Base-by-base conservation (phyloP, 2,329 filamentous ascomycete genomes). In the Aspergillus sp. region DNA sequence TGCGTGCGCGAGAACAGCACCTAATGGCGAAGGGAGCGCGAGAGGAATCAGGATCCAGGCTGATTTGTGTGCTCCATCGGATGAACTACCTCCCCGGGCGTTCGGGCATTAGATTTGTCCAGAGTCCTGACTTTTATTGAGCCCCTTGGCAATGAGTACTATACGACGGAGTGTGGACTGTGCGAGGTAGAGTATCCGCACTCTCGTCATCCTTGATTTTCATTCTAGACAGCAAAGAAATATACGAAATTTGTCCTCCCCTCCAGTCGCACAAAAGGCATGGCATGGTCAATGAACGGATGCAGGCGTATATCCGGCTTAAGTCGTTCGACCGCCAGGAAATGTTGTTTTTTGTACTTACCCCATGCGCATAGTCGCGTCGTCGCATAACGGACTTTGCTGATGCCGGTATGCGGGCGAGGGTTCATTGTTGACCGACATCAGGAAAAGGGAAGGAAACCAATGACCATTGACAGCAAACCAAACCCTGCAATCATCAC, bases 221-320 rank as follows among this genome's bases (percentile, higher is more conserved):
- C 27, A 31, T 31, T 31, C 9, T 3, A 31, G 8, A 31, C 8
- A 31, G 27, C 27, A 31, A 31, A 31, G 9, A 31, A 31, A 31
- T 31, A 27, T 31, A 31, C 8, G 27, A 31, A 9, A 31, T 31
- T 31, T 11, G 27, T 11, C 27, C 27, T 31, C 9, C 27, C 8
- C 27, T 31, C 27, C 27, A 11, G 27, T 31, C 27, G 27, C 37
- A 40, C 37, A 40, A 40, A 40, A n/a, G 37, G 9, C 9, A 31
- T 31, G 27, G 25, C 25, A 27, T 27, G 7, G 25, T 27, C 25
- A 27, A 27, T 27, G 11, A 31, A n/a, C 45, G 25, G 45, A 35
- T 33, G 17, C 45, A 35, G 45, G 27, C 45, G n/a, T 49, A 49
- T 39, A 14, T 49, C 47, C 47, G 47, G 47, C 47, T 49, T 49